Conservation (phyloP, 352 stramenopile species). For the Globisporangium alternatum region DNA sequence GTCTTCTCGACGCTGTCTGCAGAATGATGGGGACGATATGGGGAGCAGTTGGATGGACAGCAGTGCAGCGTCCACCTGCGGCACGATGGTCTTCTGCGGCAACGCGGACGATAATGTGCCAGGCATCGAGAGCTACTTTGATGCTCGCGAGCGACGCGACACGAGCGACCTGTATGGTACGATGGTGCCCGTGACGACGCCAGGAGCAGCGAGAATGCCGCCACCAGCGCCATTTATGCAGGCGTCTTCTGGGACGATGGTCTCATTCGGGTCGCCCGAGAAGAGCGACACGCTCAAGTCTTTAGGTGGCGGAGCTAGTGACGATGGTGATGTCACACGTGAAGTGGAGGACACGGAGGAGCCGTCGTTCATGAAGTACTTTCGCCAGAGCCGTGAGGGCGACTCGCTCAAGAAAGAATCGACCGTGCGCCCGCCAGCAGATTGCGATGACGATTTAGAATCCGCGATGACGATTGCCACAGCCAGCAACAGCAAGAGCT, state of each 20-base stretch:
- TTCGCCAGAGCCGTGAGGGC: slow-evolving; percentile 27
- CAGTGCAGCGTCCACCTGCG: slow-evolving; percentile 14
- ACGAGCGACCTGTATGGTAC: slow-evolving; percentile 63
- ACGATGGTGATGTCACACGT: slow-evolving; percentile 13
- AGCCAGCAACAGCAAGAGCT: slow-evolving; percentile 13
- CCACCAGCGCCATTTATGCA: slow-evolving; percentile 19
- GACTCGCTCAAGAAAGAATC: slow-evolving; percentile 25
- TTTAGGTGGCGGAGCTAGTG: neutral
- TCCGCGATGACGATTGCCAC: slow-evolving; percentile 4
- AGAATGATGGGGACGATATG: slow-evolving; percentile 4
- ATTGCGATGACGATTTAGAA: neutral
- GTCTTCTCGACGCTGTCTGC: neutral
- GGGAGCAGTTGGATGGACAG: neutral
- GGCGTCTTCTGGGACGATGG: slow-evolving; percentile 10
- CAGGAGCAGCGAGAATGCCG: neutral
- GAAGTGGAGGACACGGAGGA: slow-evolving; percentile 22
- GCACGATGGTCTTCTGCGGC: slow-evolving; percentile 55
- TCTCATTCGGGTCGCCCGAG: neutral
- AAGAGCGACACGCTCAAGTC: slow-evolving; percentile 13
- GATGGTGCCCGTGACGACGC: slow-evolving; percentile 30
- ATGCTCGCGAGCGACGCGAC: slow-evolving; percentile 31
- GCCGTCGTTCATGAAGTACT: slow-evolving; percentile 86
- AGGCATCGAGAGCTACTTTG: slow-evolving; percentile 9
- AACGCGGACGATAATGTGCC: slow-evolving; percentile 3
- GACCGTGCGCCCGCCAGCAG: slow-evolving; percentile 14